Evolutionary conservation across 2,329 filamentous ascomycete species (phyloP), one percentile per base, ranked within the genome.

Genomic region (Blastomyces silverae): DNA sequence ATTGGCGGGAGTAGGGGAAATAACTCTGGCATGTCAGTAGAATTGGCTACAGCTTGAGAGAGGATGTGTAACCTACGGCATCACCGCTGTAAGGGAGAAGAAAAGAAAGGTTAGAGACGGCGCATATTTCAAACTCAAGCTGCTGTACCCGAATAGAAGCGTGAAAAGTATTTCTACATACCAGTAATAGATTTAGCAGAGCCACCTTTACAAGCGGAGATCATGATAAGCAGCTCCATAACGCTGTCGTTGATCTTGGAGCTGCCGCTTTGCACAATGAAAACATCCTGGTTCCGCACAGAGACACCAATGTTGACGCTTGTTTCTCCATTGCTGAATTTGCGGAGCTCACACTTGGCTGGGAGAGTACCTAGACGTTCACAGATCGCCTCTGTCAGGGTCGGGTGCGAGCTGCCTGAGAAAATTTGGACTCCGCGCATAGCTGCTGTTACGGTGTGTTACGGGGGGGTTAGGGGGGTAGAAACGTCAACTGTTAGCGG

Each of bases 201-300:
- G 70, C 93, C 94, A 74, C 94, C 92, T 79, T 97, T 97, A 84
- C 94, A 99, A 71, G 94, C 94, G 69, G 91, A 94, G 73, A 97
- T 97, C 91, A 99, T 96, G 79, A 99, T 97, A 75, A 99, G 85
- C 75, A 99, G 85, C 83, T 99, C 94, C 92, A 99, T 97, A 75
- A 99, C 92, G 73, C 91, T 95, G 80, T 99, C 94, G 78, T 99
- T 99, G 83, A 97, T 96, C 80, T 89, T 91, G 75, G 87, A 84
- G 79, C 94, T 97, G 69, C 94, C 94, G 68, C 93, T 97, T 82
- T 99, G 94, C 67, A 99, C 89, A 75, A 99, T 93, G 78, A 97
- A 99, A 72, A 99, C 93, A 84, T 99, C 93, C 78, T 97, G 95
- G 76, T 99, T 95, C 71, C 94, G 90, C 69, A 99, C 92, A 34